Base-by-base conservation (phyloP, 257 asterid genomes). In the Verbena officinalis region DNA sequence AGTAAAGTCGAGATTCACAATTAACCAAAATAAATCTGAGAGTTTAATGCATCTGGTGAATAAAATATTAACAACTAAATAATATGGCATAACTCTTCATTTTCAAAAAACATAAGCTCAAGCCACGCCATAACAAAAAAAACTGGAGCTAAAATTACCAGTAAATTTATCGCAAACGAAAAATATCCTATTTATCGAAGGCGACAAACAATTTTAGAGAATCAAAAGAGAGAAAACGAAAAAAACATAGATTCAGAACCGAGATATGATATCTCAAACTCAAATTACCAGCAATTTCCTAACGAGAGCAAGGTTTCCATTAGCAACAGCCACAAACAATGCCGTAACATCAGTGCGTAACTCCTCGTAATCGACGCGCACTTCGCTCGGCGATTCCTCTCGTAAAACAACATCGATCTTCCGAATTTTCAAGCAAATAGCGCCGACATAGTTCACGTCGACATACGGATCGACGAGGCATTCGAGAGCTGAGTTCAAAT, bases 301-400 rank as follows among this genome's bases (percentile, higher is more conserved):
- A 13, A 83, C 88, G 65, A 87, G 82, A 68, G 73, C 58, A 54
- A 70, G 55, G 54, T 81, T 83, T 71, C 93, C 95, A 38, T 77
- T 75, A 59, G 80, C 78, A 64, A 66, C 90, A 21, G 95, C 86
- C 33, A 81, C 73, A 64, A 86, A 83, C 72, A 86, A 76, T 3
- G 96, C 66, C 63, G 97, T 90, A 43, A 83, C 97, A 59, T 90
- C 96, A n/a, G 91, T 85, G 38, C 70, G 81, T 11, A 87, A 72
- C 74, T 90, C 96, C 53, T 80, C 88, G 71, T 73, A 78, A 33
- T 59, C 82, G 55, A 80, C 76, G 58, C 81, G 68, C 56, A 87
- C 81, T 62, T 87, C 77, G 58, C 23, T 61, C 13, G 88, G 83
- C 49, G 72, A 69, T 64, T 87, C 91, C 24, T 85, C 85, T 11